Conservation (phyloP, 495 filamentous ascomycete genomes). For the Penicillium malachiteum region DNA sequence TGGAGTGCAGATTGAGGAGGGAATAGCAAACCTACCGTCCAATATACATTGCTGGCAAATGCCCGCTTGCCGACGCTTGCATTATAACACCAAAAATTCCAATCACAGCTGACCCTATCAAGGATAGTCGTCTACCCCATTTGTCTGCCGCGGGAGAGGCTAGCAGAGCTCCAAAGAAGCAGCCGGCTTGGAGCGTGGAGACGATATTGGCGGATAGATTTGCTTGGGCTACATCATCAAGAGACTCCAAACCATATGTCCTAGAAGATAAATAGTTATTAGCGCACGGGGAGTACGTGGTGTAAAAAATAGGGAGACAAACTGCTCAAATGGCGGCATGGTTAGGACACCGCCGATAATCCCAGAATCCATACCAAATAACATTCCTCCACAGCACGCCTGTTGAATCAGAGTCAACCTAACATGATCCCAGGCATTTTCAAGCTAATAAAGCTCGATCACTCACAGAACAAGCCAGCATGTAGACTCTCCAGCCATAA, state of each 20-base stretch:
- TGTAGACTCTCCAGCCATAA: slow-evolving; percentile 74
- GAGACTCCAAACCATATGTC: slow-evolving; percentile 52
- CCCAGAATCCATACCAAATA: slow-evolving; percentile 66
- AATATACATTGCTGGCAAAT: slow-evolving; percentile 58
- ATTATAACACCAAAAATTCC: slow-evolving; percentile 56
- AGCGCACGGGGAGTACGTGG: slow-evolving; percentile 2
- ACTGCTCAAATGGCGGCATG: slow-evolving; percentile 60
- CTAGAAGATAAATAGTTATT: slow-evolving; percentile 22
- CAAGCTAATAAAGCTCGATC: neutral
- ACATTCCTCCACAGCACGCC: slow-evolving; percentile 77
- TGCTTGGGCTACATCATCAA: slow-evolving; percentile 48
- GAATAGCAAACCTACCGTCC: slow-evolving; percentile 47
- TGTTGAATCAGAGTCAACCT: slow-evolving; percentile 12
- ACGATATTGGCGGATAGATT: slow-evolving; percentile 49
- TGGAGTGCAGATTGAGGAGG: neutral
- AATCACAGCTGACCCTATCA: slow-evolving; percentile 49
- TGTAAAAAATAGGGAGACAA: slow-evolving; percentile 7
- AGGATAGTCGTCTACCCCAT: slow-evolving; percentile 53
- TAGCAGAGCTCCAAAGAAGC: slow-evolving; percentile 64
- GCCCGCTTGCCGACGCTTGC: slow-evolving; percentile 59
- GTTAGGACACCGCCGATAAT: slow-evolving; percentile 71
- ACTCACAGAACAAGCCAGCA: slow-evolving; percentile 65
- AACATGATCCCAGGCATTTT: no score
- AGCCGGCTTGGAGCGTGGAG: slow-evolving; percentile 67
- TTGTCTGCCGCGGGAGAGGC: slow-evolving; percentile 56